Conservation (phyloP, 1,284 basidiomycete genomes). For the Moesziomyces globuligerus region DNA sequence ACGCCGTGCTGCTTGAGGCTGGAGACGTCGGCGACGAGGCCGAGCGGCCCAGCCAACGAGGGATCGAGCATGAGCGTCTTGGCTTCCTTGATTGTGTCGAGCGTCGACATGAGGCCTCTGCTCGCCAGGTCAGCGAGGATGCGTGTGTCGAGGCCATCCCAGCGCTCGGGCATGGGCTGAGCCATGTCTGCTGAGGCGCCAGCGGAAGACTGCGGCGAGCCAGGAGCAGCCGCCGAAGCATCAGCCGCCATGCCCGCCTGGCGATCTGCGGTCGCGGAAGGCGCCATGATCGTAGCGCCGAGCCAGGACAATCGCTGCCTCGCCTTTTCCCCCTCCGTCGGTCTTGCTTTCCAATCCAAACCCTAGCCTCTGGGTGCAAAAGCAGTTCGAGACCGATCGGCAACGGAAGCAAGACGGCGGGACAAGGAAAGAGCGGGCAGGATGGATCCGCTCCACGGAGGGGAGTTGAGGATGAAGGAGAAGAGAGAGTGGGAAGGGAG, state of each 20-base stretch:
- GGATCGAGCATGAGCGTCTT: slow-evolving; percentile 95
- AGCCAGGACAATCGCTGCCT: not conserved
- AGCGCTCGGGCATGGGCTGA: slow-evolving; percentile 22
- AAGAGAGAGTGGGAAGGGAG: not conserved
- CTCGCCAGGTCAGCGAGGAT: slow-evolving; percentile 47
- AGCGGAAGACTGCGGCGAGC: slow-evolving; percentile 5
- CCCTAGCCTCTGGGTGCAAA: not conserved
- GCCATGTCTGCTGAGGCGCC: slow-evolving; percentile 12
- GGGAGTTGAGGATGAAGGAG: not conserved
- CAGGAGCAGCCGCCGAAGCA: slow-evolving; percentile 3
- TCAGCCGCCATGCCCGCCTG: slow-evolving; percentile 16
- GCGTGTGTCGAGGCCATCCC: slow-evolving; percentile 48
- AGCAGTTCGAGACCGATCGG: not conserved
- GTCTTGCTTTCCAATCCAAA: not conserved
- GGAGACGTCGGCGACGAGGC: slow-evolving; percentile 90
- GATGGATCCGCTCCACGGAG: no score
- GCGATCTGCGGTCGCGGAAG: slow-evolving; percentile 23
- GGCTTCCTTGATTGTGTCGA: slow-evolving; percentile 67
- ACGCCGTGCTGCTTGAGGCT: slow-evolving; percentile 96
- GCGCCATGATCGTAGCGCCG: slow-evolving; percentile 17
- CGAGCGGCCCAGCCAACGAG: slow-evolving; percentile 87
- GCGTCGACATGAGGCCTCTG: slow-evolving; percentile 41
- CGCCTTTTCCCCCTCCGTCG: slow-evolving; percentile 19
- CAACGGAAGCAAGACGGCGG: not conserved
- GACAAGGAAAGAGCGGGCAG: no score